Percentiles rank a stretch among this genome's conserved stretches.
Evolutionary conservation across 805 yeast genomes (phyloP).

Genomic region (Spathaspora sp.): DNA sequence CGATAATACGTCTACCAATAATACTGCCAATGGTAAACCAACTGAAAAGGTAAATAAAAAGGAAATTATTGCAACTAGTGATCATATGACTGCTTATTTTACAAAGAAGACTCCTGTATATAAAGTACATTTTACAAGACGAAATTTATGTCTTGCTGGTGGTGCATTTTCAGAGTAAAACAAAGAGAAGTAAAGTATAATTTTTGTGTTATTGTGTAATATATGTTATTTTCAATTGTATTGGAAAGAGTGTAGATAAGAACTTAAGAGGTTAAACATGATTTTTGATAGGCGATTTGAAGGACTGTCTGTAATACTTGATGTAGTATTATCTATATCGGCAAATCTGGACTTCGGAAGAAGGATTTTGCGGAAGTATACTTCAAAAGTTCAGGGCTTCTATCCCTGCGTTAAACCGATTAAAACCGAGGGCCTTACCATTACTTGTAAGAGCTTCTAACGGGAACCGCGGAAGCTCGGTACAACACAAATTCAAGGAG

Average conservation of each 20-base stretch:
- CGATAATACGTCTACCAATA: conserved; percentile 15
- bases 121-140: conserved; percentile 85
- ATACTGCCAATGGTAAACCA: conserved; percentile 11
- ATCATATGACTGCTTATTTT: conserved; percentile 89
- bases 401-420: too few relatives aligned
- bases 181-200: neutral
- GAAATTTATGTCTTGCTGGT: conserved; percentile 88
- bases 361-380: too few relatives aligned
- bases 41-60: conserved; percentile 51
- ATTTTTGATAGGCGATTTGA: too few relatives aligned
- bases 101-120: conserved; percentile 94
- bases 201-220: neutral
- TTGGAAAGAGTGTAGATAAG: neutral
- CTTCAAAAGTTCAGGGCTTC: too few relatives aligned
- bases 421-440: too few relatives aligned
- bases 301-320: too few relatives aligned
- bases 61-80: conserved; percentile 78
- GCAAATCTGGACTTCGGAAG: too few relatives aligned
- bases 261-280: too few relatives aligned
- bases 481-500: too few relatives aligned
- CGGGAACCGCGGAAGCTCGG: too few relatives aligned
- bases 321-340: too few relatives aligned
- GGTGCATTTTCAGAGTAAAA: conserved; percentile 60
- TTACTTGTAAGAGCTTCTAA: too few relatives aligned
- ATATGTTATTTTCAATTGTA: neutral